phyloP scores from a whole-genome alignment of 2,329 filamentous ascomycete genomes.

The Diaporthe sp. region DNA sequence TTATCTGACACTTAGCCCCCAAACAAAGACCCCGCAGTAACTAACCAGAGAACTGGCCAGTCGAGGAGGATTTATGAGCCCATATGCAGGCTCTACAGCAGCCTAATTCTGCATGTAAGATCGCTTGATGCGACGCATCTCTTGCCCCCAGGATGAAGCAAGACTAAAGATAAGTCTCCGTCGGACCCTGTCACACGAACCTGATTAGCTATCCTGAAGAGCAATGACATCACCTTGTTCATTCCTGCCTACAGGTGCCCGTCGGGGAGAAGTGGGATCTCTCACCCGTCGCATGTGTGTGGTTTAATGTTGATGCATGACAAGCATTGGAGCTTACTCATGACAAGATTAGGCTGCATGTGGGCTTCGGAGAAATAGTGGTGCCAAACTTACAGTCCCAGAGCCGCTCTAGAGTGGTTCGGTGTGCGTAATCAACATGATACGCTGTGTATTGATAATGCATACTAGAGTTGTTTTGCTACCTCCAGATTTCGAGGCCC shows the following conservation, averaged over 20 bases:
- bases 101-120: neutral
- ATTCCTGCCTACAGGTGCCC: neutral
- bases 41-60: neutral
- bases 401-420: neutral
- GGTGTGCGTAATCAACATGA: neutral
- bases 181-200: neutral
- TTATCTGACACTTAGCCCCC: neutral
- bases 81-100: neutral
- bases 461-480: neutral
- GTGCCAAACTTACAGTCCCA: neutral
- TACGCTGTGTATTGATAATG: neutral
- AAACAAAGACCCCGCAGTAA: too few species aligned
- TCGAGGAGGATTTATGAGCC: neutral
- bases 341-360: neutral
- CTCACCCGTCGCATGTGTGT: neutral
- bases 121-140: neutral
- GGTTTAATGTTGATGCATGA: neutral
- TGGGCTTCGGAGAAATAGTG: neutral
- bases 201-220: neutral
- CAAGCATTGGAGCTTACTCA: constrained; percentile 13
- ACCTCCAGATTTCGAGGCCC: neutral
- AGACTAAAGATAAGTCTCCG: neutral
- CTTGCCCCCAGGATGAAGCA: neutral
- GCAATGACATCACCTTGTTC: neutral
- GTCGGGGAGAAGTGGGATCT: neutral